Evolutionary conservation across 495 filamentous ascomycete species (phyloP).

Genomic region (Penicillium ochrochloron): DNA sequence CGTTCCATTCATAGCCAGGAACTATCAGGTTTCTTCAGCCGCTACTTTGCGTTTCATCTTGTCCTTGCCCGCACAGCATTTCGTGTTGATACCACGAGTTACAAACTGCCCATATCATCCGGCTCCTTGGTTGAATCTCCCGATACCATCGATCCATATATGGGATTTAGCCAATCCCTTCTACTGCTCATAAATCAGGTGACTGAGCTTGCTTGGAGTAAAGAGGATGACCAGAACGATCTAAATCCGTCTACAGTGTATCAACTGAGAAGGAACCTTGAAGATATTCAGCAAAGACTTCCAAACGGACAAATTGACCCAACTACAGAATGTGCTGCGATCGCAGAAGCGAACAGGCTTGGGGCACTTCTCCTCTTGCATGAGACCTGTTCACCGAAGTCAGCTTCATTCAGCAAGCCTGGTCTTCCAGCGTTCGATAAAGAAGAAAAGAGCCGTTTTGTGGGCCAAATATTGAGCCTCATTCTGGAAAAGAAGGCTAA

Average conservation of each 20-base stretch:
- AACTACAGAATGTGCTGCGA: constrained; percentile 24
- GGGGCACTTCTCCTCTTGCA: constrained; percentile 32
- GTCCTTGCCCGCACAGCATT: constrained; percentile 33
- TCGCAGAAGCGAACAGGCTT: constrained; percentile 33
- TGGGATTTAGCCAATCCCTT: constrained; percentile 33
- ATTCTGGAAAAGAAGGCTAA: constrained; percentile 23
- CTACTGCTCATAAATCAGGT: constrained; percentile 29
- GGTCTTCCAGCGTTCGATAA: background rate
- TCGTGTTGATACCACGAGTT: constrained; percentile 14
- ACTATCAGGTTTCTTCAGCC: constrained; percentile 29
- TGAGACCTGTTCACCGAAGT: constrained; percentile 24
- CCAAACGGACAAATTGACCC: constrained; percentile 19
- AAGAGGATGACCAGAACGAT: constrained; percentile 7
- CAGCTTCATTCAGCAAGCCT: background rate
- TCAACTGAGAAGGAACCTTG: constrained; percentile 16
- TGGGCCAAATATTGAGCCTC: constrained; percentile 18
- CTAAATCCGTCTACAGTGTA: background rate
- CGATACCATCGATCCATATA: constrained; percentile 32
- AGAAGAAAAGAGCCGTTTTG: constrained; percentile 18
- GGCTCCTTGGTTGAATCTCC: constrained; percentile 17
- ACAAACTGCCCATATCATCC: constrained; percentile 4
- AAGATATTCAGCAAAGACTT: constrained; percentile 22
- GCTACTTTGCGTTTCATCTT: constrained; percentile 34
- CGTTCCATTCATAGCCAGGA: constrained; percentile 24
- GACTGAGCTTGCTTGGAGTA: constrained; percentile 27